These are phyloP conservation scores for Spizellomyces sp. DNA, from an alignment of 192 early-diverging fungal genomes.

Conservation along the genomic window DNA sequence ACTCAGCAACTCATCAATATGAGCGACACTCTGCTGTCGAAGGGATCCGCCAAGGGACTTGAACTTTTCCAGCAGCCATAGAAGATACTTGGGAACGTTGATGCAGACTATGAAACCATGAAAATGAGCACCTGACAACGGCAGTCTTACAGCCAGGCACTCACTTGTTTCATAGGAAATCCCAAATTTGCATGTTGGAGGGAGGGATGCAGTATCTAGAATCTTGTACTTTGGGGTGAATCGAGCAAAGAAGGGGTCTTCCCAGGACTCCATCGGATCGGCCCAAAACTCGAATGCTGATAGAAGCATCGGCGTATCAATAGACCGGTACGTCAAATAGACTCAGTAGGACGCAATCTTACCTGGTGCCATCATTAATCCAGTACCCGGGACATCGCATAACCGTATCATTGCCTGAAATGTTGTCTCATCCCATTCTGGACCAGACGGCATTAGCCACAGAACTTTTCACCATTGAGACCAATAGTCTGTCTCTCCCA, in stretches of 20 bases:
- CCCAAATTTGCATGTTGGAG: conserved; percentile 59
- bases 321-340: too few relatives aligned
- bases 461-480: neutral
- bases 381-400: conserved; percentile 6
- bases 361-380: conserved; percentile 24
- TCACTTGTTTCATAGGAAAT: conserved; percentile 62
- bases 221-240: conserved; percentile 41
- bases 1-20: conserved; percentile 53
- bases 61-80: conserved; percentile 63
- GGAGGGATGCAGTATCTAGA: conserved; percentile 44
- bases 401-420: conserved; percentile 5
- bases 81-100: conserved; percentile 65
- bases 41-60: conserved; percentile 56
- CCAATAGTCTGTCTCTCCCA: neutral
- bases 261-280: conserved; percentile 46
- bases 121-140: neutral
- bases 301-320: too few relatives aligned
- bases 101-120: conserved; percentile 50
- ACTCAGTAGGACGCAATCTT: too few relatives aligned
- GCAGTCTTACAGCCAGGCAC: neutral
- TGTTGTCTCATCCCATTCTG: conserved; percentile 29
- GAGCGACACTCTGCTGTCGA: conserved; percentile 13
- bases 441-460: neutral
- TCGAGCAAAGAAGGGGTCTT: conserved; percentile 67
- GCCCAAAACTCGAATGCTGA: conserved; percentile 59